Conservation (phyloP, 129 eudicot genomes). For the Lactuca sativa region DNA sequence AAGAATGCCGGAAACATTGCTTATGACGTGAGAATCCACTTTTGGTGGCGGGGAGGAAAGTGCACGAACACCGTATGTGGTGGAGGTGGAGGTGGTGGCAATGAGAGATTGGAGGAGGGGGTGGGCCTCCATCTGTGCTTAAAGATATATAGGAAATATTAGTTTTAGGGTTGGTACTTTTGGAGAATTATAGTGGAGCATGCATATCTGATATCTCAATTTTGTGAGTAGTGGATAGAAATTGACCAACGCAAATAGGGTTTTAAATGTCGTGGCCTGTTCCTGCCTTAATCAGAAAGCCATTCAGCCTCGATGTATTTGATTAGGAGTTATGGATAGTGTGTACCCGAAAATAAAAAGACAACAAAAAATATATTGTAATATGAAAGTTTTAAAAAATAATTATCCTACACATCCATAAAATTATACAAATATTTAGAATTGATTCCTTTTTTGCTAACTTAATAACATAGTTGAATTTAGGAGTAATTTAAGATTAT, state of each 20-base stretch:
- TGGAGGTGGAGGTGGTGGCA: slow-evolving; percentile 17
- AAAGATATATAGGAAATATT: background rate
- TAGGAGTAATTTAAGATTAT: too few relatives aligned
- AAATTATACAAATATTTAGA: too few relatives aligned
- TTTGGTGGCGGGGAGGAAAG: slow-evolving; percentile 7
- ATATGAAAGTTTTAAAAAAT: background rate
- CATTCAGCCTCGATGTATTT: background rate
- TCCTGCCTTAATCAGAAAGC: background rate
- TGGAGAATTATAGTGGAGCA: background rate
- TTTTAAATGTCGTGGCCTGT: slow-evolving; percentile 5
- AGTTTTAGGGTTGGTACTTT: background rate
- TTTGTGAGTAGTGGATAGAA: slow-evolving; percentile 15
- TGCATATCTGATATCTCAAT: slow-evolving; percentile 2
- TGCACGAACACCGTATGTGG: background rate
- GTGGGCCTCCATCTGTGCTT: slow-evolving; percentile 20
- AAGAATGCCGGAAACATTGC: slow-evolving; percentile 25
- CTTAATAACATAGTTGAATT: too few relatives aligned
- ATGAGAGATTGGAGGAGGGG: slow-evolving; percentile 30
- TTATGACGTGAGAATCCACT: background rate
- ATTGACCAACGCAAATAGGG: background rate
- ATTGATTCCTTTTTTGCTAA: too few relatives aligned
- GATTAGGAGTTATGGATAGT: background rate
- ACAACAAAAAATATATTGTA: background rate
- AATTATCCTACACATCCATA: too few relatives aligned
- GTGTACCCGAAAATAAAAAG: background rate